Evolutionary conservation across 139 green algal genomes (phyloP).

Genomic region (Chlamydomonas asymmetrica): DNA sequence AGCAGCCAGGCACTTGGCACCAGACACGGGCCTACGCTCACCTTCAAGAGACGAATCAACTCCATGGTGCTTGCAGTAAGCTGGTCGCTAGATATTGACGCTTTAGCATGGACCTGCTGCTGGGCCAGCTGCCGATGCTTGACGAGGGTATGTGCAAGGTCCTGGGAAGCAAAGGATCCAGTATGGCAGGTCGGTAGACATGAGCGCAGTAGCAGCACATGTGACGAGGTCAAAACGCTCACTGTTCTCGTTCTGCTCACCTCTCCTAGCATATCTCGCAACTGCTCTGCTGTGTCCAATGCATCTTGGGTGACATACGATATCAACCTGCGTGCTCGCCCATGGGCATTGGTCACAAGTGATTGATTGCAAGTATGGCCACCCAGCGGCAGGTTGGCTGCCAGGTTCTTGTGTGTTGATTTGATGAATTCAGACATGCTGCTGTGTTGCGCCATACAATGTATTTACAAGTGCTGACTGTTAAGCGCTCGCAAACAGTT

Average conservation of each 20-base stretch:
- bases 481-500: too few species aligned
- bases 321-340: slow-evolving; percentile 40
- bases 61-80: slow-evolving; percentile 26
- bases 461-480: too few species aligned
- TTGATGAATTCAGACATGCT: neutral
- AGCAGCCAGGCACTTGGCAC: neutral
- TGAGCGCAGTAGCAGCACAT: neutral
- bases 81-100: too few species aligned
- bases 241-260: slow-evolving; percentile 19
- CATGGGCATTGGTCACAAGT: too few species aligned
- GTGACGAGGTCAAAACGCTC: neutral
- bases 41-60: slow-evolving; percentile 38
- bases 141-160: slow-evolving; percentile 24
- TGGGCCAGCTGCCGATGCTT: slow-evolving; percentile 14
- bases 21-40: neutral
- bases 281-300: slow-evolving; percentile 43
- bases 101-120: slow-evolving; percentile 15
- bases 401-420: neutral
- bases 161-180: slow-evolving; percentile 6
- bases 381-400: too few species aligned
- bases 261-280: slow-evolving; percentile 44
- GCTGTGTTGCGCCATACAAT: neutral
- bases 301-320: slow-evolving; percentile 45
- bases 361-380: too few species aligned
- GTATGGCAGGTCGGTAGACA: too few species aligned